A percentile compares a stretch with the other conserved stretches of the same genome.
Evolutionary conservation across 208 protist genomes (phyloP).

Genomic region (Crithidia bombi): DNA sequence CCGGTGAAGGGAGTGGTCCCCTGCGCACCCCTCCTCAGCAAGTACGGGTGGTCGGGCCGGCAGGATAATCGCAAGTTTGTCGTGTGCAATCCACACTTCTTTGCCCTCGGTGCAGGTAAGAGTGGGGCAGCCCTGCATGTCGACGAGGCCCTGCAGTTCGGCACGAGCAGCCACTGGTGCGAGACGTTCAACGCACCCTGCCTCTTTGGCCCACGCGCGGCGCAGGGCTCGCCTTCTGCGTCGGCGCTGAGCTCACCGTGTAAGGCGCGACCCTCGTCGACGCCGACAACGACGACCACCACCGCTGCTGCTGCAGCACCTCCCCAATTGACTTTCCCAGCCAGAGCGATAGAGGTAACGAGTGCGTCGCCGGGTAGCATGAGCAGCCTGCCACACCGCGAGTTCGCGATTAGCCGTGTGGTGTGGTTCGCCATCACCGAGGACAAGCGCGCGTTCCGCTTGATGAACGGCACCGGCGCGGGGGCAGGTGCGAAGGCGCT

Average conservation of each 20-base stretch:
- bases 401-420: conserved; percentile 29
- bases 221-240: neutral
- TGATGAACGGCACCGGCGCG: neutral
- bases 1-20: conserved; percentile 10
- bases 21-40: conserved; percentile 24
- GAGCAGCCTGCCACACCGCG: conserved; percentile 16
- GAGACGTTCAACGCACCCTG: conserved; percentile 56
- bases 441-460: conserved; percentile 9
- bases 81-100: conserved; percentile 48
- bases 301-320: neutral
- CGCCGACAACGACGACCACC: neutral
- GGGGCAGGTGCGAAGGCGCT: neutral
- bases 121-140: conserved; percentile 62
- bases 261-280: neutral
- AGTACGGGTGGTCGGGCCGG: conserved; percentile 38
- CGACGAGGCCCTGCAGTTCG: conserved; percentile 52
- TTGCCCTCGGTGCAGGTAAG: conserved; percentile 57
- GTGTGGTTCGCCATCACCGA: conserved; percentile 35
- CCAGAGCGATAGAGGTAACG: neutral
- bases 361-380: neutral
- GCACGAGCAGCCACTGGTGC: conserved; percentile 59
- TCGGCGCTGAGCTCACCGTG: neutral
- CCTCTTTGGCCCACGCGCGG: conserved; percentile 28
- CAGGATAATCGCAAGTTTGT: conserved; percentile 46
- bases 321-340: neutral